Evolutionary conservation across 331 rosid genomes (phyloP), one percentile per base, ranked within the genome.

Genomic region (Telfairia occidentalis): DNA sequence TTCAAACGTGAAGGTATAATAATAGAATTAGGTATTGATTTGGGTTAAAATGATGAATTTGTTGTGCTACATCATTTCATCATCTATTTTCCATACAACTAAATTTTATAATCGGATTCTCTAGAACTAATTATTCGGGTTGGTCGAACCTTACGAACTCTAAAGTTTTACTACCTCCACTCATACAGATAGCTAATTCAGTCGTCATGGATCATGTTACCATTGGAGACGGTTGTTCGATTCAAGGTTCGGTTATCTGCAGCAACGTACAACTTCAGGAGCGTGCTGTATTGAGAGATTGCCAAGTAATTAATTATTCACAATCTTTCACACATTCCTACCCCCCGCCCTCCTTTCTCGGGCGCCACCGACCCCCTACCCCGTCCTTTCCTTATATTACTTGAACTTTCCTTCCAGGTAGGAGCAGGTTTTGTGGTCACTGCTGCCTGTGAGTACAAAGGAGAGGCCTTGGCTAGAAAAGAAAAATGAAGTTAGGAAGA

Each of bases 261-360:
- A 92, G 97, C 89, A 92, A 92, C 11, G 99, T 83, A 34, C 99
- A 92, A 87, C 90, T 95, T 82, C 99, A 95, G 81, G 99, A 95
- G 67, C 99, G 90, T 18, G 96, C 82, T 50, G 88, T 84, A 18
- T 82, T 95, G 65, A 92, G 84, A 89, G 97, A 95, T 82, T 95
- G 99, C 50, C 99, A 95, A 84, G 99, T 95, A 82, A 8, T 16
- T 95, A 82, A 8, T 16, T 75, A 61, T 52, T 32, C 42, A 30
- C 75, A 32, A n/a, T 13, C 3, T 12, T 0, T n/a, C n/a, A 1
- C 19, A 2, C 37, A 3, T 9, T 16, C 43, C 73, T n/a, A n/a
- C 2, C 59, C 5, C 66, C 26, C 61, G 1, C 50, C 40, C 60
- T 43, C 37, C 66, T 32, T 55, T 73, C 53, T 16, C 32, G 30